Evolutionary conservation across 2,329 filamentous ascomycete species (phyloP).

Genomic region (Apiospora hydei): DNA sequence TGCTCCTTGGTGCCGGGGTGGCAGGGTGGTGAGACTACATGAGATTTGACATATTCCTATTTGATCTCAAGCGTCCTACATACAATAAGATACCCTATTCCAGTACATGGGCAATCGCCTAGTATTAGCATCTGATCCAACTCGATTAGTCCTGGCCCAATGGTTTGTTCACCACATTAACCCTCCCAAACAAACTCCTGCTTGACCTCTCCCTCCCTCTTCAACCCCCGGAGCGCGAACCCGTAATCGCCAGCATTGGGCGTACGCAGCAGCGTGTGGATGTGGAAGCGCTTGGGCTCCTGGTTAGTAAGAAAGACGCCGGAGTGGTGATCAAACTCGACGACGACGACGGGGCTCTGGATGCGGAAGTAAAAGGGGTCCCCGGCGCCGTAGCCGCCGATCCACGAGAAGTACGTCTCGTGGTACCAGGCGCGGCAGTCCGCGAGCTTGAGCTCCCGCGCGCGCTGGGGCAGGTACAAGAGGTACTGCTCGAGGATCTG

Average conservation of each 20-base stretch:
- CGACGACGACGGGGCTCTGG: constrained; percentile 76
- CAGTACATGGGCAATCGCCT: background rate
- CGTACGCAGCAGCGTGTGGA: constrained; percentile 75
- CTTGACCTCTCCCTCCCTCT: constrained; percentile 38
- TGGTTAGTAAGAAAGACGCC: constrained; percentile 79
- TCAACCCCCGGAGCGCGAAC: constrained; percentile 53
- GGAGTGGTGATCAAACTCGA: constrained; percentile 83
- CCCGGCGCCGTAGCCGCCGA: constrained; percentile 69
- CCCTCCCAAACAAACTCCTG: constrained; percentile 54
- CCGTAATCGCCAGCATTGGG: constrained; percentile 83
- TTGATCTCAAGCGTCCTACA: background rate
- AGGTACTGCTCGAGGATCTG: constrained; percentile 70
- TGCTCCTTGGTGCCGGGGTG: constrained; percentile 35
- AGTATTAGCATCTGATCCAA: background rate
- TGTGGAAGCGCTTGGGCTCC: constrained; percentile 79
- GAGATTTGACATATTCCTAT: background rate
- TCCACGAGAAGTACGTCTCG: constrained; percentile 85
- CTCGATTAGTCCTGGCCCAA: background rate
- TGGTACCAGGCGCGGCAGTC: constrained; percentile 62
- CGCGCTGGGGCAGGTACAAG: constrained; percentile 67
- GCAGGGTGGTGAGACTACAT: constrained; percentile 34
- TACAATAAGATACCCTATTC: too few relatives aligned
- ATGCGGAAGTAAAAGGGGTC: constrained; percentile 82
- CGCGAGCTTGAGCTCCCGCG: constrained; percentile 61
- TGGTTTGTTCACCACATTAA: constrained; percentile 14